Percentiles rank a stretch among this genome's conserved stretches.
Evolutionary conservation across 768 basidiomycete genomes (phyloP).

Genomic region (Kwoniella bestiolae): DNA sequence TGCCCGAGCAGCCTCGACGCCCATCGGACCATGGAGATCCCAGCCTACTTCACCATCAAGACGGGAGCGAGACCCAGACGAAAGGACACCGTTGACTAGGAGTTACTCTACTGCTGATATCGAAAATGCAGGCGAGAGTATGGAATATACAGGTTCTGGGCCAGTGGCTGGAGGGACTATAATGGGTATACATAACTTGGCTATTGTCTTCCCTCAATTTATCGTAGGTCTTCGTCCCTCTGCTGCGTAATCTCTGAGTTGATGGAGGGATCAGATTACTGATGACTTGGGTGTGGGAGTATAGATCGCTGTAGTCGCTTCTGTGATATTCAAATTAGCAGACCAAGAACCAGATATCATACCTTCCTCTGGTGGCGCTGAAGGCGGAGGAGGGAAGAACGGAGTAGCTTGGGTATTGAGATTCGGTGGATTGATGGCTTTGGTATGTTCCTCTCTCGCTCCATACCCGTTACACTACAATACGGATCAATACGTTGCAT

Average conservation of each 20-base stretch:
- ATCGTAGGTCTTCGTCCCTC: constrained; percentile 65
- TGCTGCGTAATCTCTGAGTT: not conserved
- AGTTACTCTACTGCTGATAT: constrained; percentile 58
- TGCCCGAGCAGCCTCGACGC: constrained; percentile 54
- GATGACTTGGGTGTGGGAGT: not conserved
- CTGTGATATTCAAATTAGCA: constrained; percentile 79
- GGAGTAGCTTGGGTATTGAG: constrained; percentile 93
- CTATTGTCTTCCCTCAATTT: constrained; percentile 93
- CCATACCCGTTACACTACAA: too few relatives aligned
- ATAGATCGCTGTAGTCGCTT: constrained; percentile 83
- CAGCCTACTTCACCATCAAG: constrained; percentile 34
- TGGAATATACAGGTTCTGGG: constrained; percentile 55
- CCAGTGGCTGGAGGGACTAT: constrained; percentile 82
- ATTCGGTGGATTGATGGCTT: constrained; percentile 84
- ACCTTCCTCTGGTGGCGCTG: constrained; percentile 61
- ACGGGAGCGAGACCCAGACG: constrained; percentile 27
- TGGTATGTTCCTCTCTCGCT: constrained; percentile 59
- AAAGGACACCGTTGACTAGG: constrained; percentile 56
- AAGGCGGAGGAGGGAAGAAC: constrained; percentile 70
- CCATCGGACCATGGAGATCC: constrained; percentile 39
- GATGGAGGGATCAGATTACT: constrained; percentile 6
- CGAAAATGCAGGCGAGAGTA: constrained; percentile 48
- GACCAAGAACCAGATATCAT: constrained; percentile 60
- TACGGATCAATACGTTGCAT: too few relatives aligned
- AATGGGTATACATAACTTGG: constrained; percentile 91